Percentiles rank a stretch among this genome's conserved stretches.
phyloP scores from a whole-genome alignment of 257 asterid genomes.

The Nicotiana paniculata region DNA sequence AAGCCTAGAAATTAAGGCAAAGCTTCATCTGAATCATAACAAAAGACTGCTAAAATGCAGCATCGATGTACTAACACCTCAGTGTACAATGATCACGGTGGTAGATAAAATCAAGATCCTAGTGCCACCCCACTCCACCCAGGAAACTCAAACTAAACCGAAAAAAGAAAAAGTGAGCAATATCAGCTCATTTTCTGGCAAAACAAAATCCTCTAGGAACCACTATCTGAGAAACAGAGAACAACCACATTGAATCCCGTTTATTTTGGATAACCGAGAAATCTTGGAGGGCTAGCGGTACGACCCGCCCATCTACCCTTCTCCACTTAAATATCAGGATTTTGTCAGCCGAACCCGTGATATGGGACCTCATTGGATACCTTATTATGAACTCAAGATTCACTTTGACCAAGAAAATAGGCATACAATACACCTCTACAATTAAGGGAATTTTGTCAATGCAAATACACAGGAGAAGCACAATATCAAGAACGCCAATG shows the following conservation, averaged over 20 bases:
- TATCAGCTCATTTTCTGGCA: neutral
- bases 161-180: neutral
- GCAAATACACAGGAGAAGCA: neutral
- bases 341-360: no score
- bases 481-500: neutral
- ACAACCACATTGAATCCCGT: neutral
- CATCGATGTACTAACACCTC: neutral
- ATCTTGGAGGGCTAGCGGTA: no score
- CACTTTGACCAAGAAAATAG: no score
- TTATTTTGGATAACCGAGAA: no score
- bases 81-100: neutral
- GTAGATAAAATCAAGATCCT: neutral
- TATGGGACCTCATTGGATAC: no score
- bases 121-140: neutral
- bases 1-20: neutral
- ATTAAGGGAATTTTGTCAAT: neutral
- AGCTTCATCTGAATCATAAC: neutral
- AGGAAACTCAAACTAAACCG: neutral
- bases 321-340: no score
- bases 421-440: neutral
- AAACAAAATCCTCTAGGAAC: neutral
- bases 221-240: neutral
- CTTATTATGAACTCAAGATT: no score
- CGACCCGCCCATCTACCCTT: no score
- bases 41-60: neutral